Percentiles rank a stretch among this genome's conserved stretches.
phyloP scores from a whole-genome alignment of 2,329 filamentous ascomycete genomes.

The Plectosphaerella plurivora region DNA sequence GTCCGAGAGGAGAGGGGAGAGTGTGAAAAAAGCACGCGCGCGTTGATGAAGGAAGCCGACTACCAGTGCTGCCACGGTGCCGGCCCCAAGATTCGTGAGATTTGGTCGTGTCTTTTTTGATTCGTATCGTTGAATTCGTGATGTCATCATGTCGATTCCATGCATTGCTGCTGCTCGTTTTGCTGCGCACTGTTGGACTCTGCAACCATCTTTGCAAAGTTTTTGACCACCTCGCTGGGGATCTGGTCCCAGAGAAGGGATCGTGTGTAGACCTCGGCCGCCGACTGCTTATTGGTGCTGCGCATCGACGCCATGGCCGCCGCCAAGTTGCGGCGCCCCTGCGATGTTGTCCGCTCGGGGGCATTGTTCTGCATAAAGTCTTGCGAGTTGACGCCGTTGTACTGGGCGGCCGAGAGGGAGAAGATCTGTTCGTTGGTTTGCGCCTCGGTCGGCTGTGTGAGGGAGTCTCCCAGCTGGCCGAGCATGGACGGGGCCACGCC shows the following conservation, averaged over 20 bases:
- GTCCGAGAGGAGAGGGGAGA: constrained; percentile 6
- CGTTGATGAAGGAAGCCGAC: constrained; percentile 4
- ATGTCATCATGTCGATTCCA: constrained; percentile 32
- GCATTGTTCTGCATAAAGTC: constrained; percentile 60
- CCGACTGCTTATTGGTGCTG: constrained; percentile 62
- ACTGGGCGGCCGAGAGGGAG: constrained; percentile 79
- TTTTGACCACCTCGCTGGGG: constrained; percentile 82
- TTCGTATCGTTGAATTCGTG: constrained; percentile 7
- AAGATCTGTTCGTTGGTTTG: constrained; percentile 88
- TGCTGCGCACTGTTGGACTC: constrained; percentile 57
- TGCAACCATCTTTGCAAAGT: constrained; percentile 87
- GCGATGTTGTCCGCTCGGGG: constrained; percentile 50
- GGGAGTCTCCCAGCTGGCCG: constrained; percentile 61
- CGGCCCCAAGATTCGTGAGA: not conserved
- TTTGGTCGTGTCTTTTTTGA: constrained; percentile 7
- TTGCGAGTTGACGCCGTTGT: constrained; percentile 75
- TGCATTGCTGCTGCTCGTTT: constrained; percentile 33
- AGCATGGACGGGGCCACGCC: constrained; percentile 55
- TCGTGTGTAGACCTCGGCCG: constrained; percentile 86
- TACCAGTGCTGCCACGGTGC: too few relatives aligned
- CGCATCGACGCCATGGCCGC: constrained; percentile 80
- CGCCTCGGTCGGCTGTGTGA: constrained; percentile 73
- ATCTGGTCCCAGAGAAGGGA: constrained; percentile 94
- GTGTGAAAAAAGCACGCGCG: constrained; percentile 5
- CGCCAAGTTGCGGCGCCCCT: constrained; percentile 69